phyloP scores from a whole-genome alignment of 2,329 filamentous ascomycete genomes.

The Bimuria novae-zelandiae region DNA sequence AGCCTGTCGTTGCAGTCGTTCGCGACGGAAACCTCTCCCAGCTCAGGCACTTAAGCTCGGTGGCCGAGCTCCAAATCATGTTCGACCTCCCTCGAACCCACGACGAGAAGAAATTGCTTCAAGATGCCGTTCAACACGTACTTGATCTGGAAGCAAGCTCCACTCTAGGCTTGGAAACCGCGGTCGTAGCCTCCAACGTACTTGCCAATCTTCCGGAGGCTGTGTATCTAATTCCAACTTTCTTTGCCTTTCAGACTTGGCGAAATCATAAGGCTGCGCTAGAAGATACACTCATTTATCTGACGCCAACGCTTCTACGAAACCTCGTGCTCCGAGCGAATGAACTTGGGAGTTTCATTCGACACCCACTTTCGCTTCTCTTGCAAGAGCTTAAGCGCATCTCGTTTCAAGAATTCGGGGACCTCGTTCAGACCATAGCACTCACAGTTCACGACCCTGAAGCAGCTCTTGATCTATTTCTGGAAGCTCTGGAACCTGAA shows the following conservation, averaged over 20 bases:
- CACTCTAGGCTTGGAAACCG: conserved; percentile 3
- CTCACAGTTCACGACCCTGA: conserved; percentile 39
- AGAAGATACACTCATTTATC: conserved; percentile 16
- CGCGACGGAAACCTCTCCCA: conserved; percentile 24
- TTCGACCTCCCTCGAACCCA: conserved; percentile 24
- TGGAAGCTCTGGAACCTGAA: conserved; percentile 42
- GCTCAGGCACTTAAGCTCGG: conserved; percentile 16
- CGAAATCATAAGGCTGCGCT: conserved; percentile 19
- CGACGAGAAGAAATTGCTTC: conserved; percentile 26
- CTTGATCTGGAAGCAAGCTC: conserved; percentile 14
- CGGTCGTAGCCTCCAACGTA: conserved; percentile 14
- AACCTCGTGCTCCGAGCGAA: conserved; percentile 29
- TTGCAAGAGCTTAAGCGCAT: conserved; percentile 30
- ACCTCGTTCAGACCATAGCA: conserved; percentile 41
- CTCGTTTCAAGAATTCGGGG: conserved; percentile 29
- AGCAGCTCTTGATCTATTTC: conserved; percentile 37
- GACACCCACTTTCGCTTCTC: conserved; percentile 32
- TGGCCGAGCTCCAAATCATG: conserved; percentile 20
- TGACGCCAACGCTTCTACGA: conserved; percentile 21
- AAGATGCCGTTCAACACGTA: too few species aligned
- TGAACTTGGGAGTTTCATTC: conserved; percentile 29
- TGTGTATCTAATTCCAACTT: conserved; percentile 20
- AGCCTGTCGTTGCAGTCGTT: conserved; percentile 20
- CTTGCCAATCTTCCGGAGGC: conserved; percentile 20
- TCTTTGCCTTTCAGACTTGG: conserved; percentile 24